phyloP scores from a whole-genome alignment of 2,329 filamentous ascomycete genomes.

The Hypoxylon sp. region DNA sequence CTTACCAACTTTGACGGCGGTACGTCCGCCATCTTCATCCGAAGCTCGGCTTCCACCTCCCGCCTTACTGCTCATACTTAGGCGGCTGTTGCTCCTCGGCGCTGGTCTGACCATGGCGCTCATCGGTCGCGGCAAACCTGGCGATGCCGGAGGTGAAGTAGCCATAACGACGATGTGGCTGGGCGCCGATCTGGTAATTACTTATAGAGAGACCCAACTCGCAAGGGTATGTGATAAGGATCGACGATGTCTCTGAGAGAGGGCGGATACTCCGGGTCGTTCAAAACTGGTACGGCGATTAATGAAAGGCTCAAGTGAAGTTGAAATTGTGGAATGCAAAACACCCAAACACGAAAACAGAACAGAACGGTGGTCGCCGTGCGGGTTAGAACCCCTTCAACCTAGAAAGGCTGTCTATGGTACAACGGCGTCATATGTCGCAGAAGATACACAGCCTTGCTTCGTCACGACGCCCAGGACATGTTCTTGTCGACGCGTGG shows the following conservation, averaged over 20 bases:
- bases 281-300: conserved; percentile 9
- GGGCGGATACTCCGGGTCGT: background rate
- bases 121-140: conserved; percentile 76
- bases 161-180: conserved; percentile 66
- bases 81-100: conserved; percentile 82
- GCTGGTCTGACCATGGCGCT: conserved; percentile 84
- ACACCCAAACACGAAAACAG: conserved; percentile 38
- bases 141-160: conserved; percentile 79
- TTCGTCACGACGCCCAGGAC: conserved; percentile 25
- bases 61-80: conserved; percentile 85
- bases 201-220: conserved; percentile 15
- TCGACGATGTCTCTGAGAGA: conserved; percentile 16
- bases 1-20: conserved; percentile 96
- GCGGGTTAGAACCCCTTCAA: conserved; percentile 39
- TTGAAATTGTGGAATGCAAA: conserved; percentile 36
- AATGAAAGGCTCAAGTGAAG: conserved; percentile 2
- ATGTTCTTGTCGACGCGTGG: conserved; percentile 39
- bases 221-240: conserved; percentile 11
- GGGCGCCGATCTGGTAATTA: conserved; percentile 43
- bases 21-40: conserved; percentile 86
- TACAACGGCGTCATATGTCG: conserved; percentile 49
- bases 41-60: conserved; percentile 85
- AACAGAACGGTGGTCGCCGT: conserved; percentile 22
- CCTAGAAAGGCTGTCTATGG: conserved; percentile 39
- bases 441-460: conserved; percentile 17